Base-by-base conservation (phyloP, 75 land plant genomes). In the Sequoia sempervirens region DNA sequence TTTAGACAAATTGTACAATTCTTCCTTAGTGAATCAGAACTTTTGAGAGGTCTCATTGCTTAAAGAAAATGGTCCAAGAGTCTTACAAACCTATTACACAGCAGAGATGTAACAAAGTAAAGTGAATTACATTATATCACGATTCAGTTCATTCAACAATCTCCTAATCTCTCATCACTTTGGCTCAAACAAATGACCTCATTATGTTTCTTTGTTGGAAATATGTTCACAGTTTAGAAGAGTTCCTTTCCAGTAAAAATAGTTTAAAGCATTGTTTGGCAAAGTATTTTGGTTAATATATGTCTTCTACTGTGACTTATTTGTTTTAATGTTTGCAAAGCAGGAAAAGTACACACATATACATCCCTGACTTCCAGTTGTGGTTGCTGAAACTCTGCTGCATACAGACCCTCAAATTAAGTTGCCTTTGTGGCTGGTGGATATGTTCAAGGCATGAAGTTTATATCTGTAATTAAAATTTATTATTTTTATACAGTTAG, bases 401-500 rank as follows among this genome's bases (percentile, higher is more conserved):
- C 84, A 82, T 40, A 87, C 87, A 14, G 94, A 97, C 85, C 90
- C 93, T 80, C 93, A 93, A 69, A 93, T 97, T 87, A 95, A 97
- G 76, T 87, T 97, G 81, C 99, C 99, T 36, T 90, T 94, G 54
- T 97, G 99, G 99, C 88, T 97, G 53, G 92, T 94, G 76, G 87
- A 92, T 45, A 93, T 90, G 87, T 92, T 97, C 79, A 97, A 97
- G 97, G 98, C 95, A 90, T 66, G 84, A 28, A 41, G 20, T 37
- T 28, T 32, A 28, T 82, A 20, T 81, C 30, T 9, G 4, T 58
- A 34, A 32, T 34, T 81, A 81, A 56, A 37, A 52, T 81, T 81
- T 34, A 28, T 80, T 1, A 12, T 30, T 41, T 30, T 75, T 75
- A 18, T 75, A 5, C 14, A 9, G 40, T 38, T 75, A 37, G 28